A percentile compares a stretch with the other conserved stretches of the same genome.
Evolutionary conservation across 257 asterid species (phyloP).

Genomic region (Orobanche coerulescens): DNA sequence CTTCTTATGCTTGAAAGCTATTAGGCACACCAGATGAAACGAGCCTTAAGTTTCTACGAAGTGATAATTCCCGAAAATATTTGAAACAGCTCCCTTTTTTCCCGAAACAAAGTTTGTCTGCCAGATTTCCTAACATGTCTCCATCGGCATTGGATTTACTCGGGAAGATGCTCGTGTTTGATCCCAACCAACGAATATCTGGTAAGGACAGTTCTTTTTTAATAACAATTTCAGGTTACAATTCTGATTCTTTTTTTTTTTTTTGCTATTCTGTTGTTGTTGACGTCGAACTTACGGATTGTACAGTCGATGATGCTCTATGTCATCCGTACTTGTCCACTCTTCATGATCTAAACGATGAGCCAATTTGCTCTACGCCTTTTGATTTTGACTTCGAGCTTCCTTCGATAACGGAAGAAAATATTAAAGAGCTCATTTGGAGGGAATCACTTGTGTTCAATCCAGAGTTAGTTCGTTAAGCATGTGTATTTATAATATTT

Average conservation of each 20-base stretch:
- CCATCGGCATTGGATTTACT: conserved; percentile 72
- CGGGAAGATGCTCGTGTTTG: conserved; percentile 80
- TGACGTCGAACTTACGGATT: conserved; percentile 16
- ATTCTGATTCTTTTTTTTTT: not conserved
- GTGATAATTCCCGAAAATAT: conserved; percentile 65
- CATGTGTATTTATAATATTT: conserved; percentile 7
- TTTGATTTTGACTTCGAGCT: conserved; percentile 63
- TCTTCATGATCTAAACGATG: conserved; percentile 79
- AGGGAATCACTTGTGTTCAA: conserved; percentile 48
- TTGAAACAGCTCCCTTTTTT: conserved; percentile 59
- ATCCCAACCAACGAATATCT: conserved; percentile 65
- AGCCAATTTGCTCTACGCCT: conserved; percentile 58
- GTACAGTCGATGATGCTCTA: conserved; percentile 80
- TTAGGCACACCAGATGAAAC: conserved; percentile 76
- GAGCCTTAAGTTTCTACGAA: conserved; percentile 63
- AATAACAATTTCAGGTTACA: not conserved
- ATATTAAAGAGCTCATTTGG: conserved; percentile 60
- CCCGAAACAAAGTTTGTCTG: conserved; percentile 57
- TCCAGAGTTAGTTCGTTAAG: conserved; percentile 37
- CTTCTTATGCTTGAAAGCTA: conserved; percentile 38
- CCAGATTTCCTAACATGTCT: conserved; percentile 66
- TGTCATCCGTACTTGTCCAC: conserved; percentile 67
- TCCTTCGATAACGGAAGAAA: conserved; percentile 45
- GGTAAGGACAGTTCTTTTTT: conserved; percentile 33
- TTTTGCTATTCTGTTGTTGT: conserved; percentile 11